Conservation (phyloP, 2,329 filamentous ascomycete species). For the Colletotrichum abscissum region DNA sequence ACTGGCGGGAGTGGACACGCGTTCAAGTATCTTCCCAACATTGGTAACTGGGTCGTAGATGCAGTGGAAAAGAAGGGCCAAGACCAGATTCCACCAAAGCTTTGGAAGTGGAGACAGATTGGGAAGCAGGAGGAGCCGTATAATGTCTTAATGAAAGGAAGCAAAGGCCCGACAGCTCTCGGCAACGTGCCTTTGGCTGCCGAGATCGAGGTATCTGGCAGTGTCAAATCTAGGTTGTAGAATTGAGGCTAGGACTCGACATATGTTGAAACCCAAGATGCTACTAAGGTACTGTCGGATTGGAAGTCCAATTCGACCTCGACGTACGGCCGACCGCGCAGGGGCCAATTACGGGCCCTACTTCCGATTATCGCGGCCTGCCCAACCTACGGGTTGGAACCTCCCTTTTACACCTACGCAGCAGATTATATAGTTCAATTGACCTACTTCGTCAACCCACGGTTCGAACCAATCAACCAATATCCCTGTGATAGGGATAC, state of each 20-base stretch:
- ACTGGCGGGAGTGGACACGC: conserved; percentile 72
- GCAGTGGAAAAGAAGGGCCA: conserved; percentile 53
- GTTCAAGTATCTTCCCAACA: conserved; percentile 70
- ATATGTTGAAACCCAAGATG: not conserved
- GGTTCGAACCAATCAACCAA: too few relatives aligned
- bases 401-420: too few relatives aligned
- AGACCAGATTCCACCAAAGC: conserved; percentile 41
- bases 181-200: conserved; percentile 33
- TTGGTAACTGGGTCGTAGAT: conserved; percentile 66
- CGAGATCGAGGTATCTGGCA: not conserved
- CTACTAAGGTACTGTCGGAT: too few relatives aligned
- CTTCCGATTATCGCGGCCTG: too few relatives aligned
- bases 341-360: too few relatives aligned
- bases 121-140: not conserved
- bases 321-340: too few relatives aligned
- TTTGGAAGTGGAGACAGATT: conserved; percentile 39
- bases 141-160: conserved; percentile 39
- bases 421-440: too few relatives aligned
- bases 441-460: too few relatives aligned
- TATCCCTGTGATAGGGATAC: too few relatives aligned
- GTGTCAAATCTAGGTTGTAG: not conserved
- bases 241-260: not conserved
- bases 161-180: conserved; percentile 31
- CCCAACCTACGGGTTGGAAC: too few relatives aligned
- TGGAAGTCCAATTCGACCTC: too few relatives aligned